Base-by-base conservation (phyloP, 23 red algal species). In the Gracilaria gracilis region DNA sequence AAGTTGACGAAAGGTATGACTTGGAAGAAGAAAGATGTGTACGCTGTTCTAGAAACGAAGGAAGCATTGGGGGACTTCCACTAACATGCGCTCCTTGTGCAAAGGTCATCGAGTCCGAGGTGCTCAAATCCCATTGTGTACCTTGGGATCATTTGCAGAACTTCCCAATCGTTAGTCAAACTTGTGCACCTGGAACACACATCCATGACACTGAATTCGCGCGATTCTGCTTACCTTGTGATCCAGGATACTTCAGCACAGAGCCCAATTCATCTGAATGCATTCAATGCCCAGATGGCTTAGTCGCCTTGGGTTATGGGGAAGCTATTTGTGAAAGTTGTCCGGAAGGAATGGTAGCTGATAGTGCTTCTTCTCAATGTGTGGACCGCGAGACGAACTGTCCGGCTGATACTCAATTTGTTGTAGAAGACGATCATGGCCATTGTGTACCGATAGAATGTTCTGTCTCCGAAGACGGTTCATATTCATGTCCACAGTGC, bases 1-100 rank as follows among this genome's bases (percentile, higher is more conserved):
- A 77, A 29, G n/a, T 20, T 25, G 72, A 77, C 31, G 72, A 77
- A 77, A 17, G 72, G 11, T 77, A 77, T 31, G 72, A 77, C n/a
- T 6, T 77, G 40, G 23, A 77, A 50, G 12, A 13, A 15, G 31
- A 77, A 50, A 5, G 20, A 6, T 77, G 72, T 20, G 72, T 77
- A 15, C 39, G 20, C 4, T 77, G 72, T 20, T 23, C 72, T 13
- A 19, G 21, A 1, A 28, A 27, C 11, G n/a, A 77, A 31, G 72
- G 72, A 31, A 77, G 39, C 23, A 21, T 77, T 29, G 72, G 72
- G 6, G 72, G 72, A 3, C 72, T 77, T 50, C 72, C 72, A 0
- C 27, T 77, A 25, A 25, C 17, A 16, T 77, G 72, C 27, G 39
- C 72, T 1, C 72, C 38, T 12, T 77, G 72, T 77, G 16, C 72